Evolutionary conservation across 2,329 filamentous ascomycete genomes (phyloP).

Genomic region (Colletotrichum somersetense): DNA sequence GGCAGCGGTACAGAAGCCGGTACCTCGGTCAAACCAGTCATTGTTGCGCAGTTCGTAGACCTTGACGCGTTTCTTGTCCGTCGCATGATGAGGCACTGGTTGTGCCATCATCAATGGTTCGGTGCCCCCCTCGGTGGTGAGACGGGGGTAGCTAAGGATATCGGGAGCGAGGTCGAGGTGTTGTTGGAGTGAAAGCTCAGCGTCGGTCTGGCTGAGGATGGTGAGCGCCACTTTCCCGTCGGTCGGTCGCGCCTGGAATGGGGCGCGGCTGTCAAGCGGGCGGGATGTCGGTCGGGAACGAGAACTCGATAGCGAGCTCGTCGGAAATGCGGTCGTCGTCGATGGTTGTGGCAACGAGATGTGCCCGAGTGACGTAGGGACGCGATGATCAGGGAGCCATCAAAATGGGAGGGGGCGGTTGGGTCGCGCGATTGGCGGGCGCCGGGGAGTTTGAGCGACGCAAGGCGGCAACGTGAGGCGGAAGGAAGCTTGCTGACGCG

Average conservation of each 20-base stretch:
- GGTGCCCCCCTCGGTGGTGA: constrained; percentile 63
- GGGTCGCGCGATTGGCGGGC: constrained; percentile 43
- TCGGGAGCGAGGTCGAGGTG: constrained; percentile 69
- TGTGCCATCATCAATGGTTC: constrained; percentile 79
- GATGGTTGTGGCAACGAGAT: constrained; percentile 38
- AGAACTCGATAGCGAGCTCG: constrained; percentile 21
- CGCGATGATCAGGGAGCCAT: constrained; percentile 42
- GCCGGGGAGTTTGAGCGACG: constrained; percentile 39
- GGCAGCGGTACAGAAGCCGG: constrained; percentile 90
- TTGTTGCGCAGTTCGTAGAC: constrained; percentile 98
- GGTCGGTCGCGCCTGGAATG: constrained; percentile 42
- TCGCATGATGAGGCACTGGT: constrained; percentile 75
- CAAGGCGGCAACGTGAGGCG: constrained; percentile 32
- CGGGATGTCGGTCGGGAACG: constrained; percentile 39
- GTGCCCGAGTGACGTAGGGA: constrained; percentile 41
- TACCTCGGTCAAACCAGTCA: constrained; percentile 99
- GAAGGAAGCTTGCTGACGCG: constrained; percentile 33
- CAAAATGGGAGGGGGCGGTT: constrained; percentile 42
- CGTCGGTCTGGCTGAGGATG: constrained; percentile 65
- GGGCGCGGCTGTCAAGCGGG: constrained; percentile 39
- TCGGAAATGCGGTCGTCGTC: constrained; percentile 25
- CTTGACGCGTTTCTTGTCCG: constrained; percentile 86
- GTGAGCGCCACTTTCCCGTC: constrained; percentile 66
- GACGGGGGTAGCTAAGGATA: constrained; percentile 63
- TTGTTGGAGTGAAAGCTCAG: constrained; percentile 71